These are phyloP conservation scores for Grosmannia clavigera DNA, from an alignment of 2,329 filamentous ascomycete species.

Conservation along the genomic window DNA sequence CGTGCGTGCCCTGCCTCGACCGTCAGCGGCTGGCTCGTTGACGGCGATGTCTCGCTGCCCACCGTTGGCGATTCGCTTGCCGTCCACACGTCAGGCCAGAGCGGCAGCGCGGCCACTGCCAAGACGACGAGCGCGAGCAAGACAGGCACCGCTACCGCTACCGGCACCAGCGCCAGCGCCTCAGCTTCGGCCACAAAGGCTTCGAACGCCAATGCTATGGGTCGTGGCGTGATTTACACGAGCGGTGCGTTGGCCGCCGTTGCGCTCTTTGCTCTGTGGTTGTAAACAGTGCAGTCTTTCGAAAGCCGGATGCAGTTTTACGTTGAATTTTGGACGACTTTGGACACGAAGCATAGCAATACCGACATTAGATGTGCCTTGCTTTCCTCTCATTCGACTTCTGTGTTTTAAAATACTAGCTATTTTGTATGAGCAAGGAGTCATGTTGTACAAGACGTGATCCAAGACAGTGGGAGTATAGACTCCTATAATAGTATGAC, in stretches of 20 bases:
- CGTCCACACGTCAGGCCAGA: conserved; percentile 4
- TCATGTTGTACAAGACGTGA: background rate
- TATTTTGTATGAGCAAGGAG: background rate
- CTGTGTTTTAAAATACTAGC: background rate
- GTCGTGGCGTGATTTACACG: background rate
- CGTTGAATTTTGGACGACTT: background rate
- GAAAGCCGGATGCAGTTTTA: background rate
- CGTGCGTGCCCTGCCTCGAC: conserved; percentile 62
- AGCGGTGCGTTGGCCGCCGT: background rate
- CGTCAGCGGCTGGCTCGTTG: conserved; percentile 56
- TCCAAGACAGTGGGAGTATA: background rate
- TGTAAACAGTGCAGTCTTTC: background rate
- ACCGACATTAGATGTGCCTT: background rate
- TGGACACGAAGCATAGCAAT: background rate
- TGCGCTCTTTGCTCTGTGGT: conserved; percentile 1
- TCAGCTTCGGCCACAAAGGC: background rate
- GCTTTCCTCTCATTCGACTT: background rate
- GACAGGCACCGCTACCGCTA: conserved; percentile 11
- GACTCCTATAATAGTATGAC: background rate
- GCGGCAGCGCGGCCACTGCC: conserved; percentile 14
- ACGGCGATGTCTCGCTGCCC: conserved; percentile 58
- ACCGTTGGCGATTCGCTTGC: conserved; percentile 41
- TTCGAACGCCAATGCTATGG: background rate
- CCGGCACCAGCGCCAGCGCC: background rate
- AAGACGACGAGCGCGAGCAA: conserved; percentile 15